Evolutionary conservation across 106 monocot species (phyloP), one percentile per base, ranked within the genome.

Genomic region (Allium cepa): DNA sequence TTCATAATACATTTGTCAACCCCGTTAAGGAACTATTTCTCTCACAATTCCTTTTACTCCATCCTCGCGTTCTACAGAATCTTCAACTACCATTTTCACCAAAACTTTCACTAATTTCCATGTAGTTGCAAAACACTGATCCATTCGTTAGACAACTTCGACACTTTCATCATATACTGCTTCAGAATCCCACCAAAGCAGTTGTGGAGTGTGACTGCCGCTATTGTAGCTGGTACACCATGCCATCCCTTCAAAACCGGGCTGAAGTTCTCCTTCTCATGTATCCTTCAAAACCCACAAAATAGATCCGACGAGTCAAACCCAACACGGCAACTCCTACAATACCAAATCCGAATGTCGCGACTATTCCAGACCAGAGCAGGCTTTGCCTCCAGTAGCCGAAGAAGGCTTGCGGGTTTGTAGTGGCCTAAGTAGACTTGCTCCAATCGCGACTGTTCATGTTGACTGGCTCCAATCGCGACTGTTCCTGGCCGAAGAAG

Each of bases 101-200:
- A 83, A 68, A 9, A 27, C 72, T 36, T 75, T 76, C 63, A 79
- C 83, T 26, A 83, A 72, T 49, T 69, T 79, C 16, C 72, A 75
- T 0, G 79, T 79, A 0, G 72, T 60, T 9, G 71, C 48, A 83
- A 59, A 2, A 83, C 75, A 10, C 66, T 28, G 1, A 70, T 77
- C n/a, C 64, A 49, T 26, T 73, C 77, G 8, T 73, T 69, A 17
- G 73, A 73, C 10, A 81, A 70, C 13, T 49, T 55, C 0, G 53
- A 17, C 10, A 77, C 59, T 15, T 57, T 67, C 2, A 36, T 47
- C 53, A 83, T 17, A 64, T 75, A 83, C 63, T 79, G 71, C 68
- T 79, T 78, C 68, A 83, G n/a, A 71, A 72, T 79, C 11, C 36
- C 46, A 1, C 83, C 79, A 10, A 56, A 83, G 73, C 81, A 81